phyloP scores from a whole-genome alignment of 768 basidiomycete species.

The Sutorius australiensis region DNA sequence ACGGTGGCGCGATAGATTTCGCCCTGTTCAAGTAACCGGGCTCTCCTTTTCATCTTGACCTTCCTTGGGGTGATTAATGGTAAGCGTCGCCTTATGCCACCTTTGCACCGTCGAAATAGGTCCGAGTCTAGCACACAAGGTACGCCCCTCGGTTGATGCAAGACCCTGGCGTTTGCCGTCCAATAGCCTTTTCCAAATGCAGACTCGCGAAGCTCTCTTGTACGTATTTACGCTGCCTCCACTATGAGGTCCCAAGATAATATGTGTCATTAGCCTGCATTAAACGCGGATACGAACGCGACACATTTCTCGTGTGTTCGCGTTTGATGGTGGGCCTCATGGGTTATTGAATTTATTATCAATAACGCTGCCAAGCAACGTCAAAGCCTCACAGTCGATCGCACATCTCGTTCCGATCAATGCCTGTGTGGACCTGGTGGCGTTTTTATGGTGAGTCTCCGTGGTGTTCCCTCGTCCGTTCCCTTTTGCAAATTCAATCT shows the following conservation, averaged over 20 bases:
- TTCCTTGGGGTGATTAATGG: conserved; percentile 1
- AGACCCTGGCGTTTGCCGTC: conserved; percentile 8
- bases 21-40: background rate
- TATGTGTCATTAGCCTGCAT: conserved; percentile 16
- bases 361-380: background rate
- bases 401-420: conserved; percentile 26
- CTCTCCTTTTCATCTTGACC: conserved; percentile 4
- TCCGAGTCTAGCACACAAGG: background rate
- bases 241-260: conserved; percentile 16
- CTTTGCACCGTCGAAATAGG: background rate
- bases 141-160: conserved; percentile 4
- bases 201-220: conserved; percentile 9
- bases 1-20: background rate
- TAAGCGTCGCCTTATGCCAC: background rate
- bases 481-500: conserved; percentile 22
- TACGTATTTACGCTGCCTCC: conserved; percentile 26
- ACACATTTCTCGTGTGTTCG: conserved; percentile 6
- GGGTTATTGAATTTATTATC: conserved; percentile 9
- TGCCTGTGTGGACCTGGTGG: conserved; percentile 20
- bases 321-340: conserved; percentile 21
- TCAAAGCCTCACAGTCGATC: conserved; percentile 16
- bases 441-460: conserved; percentile 17
- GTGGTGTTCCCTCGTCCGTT: conserved; percentile 23
- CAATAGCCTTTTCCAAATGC: conserved; percentile 19
- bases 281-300: conserved; percentile 9